Percentiles rank a stretch among this genome's conserved stretches.
These are phyloP conservation scores for Trichosporon coremiiforme DNA, from an alignment of 1,284 basidiomycete species.

Conservation along the genomic window DNA sequence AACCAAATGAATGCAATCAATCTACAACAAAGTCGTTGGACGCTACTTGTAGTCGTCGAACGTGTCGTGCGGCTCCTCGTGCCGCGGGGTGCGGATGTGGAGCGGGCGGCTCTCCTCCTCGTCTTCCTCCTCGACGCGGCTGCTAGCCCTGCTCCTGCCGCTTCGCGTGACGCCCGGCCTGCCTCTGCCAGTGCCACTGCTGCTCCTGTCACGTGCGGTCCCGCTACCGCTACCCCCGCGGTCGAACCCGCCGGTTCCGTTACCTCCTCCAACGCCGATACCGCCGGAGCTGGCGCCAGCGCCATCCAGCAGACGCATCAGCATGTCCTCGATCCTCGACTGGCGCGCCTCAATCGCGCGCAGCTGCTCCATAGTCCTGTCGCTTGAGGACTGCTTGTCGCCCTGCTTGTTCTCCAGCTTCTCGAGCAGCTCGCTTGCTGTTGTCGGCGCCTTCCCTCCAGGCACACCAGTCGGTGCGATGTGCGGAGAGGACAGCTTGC, in stretches of 20 bases:
- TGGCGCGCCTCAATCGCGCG: constrained; percentile 49
- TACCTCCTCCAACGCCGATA: too few relatives aligned
- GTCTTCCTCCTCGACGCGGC: not conserved
- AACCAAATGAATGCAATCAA: not conserved
- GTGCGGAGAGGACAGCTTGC: not conserved
- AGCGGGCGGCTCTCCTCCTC: not conserved
- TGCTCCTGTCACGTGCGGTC: not conserved
- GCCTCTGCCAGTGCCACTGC: not conserved
- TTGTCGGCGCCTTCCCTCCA: constrained; percentile 20
- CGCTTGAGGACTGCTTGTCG: constrained; percentile 8
- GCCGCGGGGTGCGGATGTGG: not conserved
- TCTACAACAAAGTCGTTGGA: not conserved
- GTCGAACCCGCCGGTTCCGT: too few relatives aligned
- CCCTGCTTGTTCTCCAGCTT: constrained; percentile 21
- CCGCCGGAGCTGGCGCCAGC: not conserved
- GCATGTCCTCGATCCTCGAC: constrained; percentile 49
- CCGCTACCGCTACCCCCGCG: not conserved
- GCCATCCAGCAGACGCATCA: constrained; percentile 31
- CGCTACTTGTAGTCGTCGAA: constrained; percentile 21
- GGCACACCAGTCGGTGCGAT: not conserved
- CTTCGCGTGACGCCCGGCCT: not conserved
- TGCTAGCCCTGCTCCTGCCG: not conserved
- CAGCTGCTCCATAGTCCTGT: constrained; percentile 31
- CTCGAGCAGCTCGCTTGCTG: constrained; percentile 32
- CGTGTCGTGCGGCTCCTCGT: constrained; percentile 21